Evolutionary conservation across 257 asterid genomes (phyloP).

Genomic region (Datura wrightii): DNA sequence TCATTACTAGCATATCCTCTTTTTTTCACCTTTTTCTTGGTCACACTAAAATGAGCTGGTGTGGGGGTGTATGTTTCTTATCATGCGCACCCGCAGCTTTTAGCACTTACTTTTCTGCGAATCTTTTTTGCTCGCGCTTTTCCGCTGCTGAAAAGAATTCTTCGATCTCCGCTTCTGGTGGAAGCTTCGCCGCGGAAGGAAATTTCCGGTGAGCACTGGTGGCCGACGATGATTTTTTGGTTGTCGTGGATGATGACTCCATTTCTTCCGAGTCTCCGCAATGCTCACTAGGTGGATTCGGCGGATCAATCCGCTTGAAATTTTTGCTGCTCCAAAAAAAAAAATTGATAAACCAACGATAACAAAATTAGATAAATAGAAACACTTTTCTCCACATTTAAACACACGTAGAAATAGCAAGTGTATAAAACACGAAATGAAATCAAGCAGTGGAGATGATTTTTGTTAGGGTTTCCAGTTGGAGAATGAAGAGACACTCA

Average conservation of each 20-base stretch:
- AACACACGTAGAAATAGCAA: conserved; percentile 16
- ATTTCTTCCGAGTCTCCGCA: conserved; percentile 49
- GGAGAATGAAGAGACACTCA: conserved; percentile 10
- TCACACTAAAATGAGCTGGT: conserved; percentile 13
- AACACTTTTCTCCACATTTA: not conserved
- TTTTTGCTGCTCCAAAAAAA: conserved; percentile 49
- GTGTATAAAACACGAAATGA: conserved; percentile 4
- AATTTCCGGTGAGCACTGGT: conserved; percentile 29
- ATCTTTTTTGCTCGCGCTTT: conserved; percentile 69
- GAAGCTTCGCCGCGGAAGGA: conserved; percentile 40
- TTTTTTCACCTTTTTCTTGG: not conserved
- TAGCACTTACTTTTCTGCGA: conserved; percentile 72
- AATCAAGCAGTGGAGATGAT: not conserved
- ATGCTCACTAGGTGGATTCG: conserved; percentile 59
- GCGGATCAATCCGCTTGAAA: conserved; percentile 22
- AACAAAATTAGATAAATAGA: not conserved
- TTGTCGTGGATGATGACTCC: conserved; percentile 35
- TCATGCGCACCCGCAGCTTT: not conserved
- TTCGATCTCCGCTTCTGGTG: conserved; percentile 72
- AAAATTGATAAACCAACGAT: not conserved
- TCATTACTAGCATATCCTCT: not conserved
- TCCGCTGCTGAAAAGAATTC: conserved; percentile 80
- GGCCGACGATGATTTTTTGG: conserved; percentile 42
- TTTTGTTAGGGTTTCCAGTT: not conserved
- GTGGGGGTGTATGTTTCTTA: not conserved